Base-by-base conservation (phyloP, 2,329 filamentous ascomycete species). In the Phoma sp. region DNA sequence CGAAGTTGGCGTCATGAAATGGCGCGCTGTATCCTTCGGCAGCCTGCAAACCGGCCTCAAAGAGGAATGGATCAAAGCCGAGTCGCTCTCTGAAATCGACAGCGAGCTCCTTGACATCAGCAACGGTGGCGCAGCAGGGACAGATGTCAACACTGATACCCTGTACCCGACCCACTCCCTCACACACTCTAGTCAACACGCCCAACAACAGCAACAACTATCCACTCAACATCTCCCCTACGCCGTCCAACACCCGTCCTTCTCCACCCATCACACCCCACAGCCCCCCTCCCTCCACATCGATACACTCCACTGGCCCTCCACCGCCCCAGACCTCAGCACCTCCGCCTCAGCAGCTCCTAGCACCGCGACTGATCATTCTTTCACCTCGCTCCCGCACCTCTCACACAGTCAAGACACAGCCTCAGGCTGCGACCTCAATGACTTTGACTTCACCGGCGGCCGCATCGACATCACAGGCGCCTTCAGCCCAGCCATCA, bases 361-460 rank as follows among this genome's bases (percentile, higher is more conserved):
- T 4, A 57, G 53, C 36, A 57, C 54, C 32, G 59, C 65, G 11
- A 70, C 67, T 13, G 70, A 72, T 41, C 67, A 64, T 47, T 68
- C 66, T 1, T 67, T 67, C 13, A 62, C 65, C 25, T 64, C 63
- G 6, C 57, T 70, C 2, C 57, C 65, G 1, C 60, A 58, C 30
- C 53, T 67, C 2, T 50, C 62, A 1, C 61, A 68, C n/a, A 57
- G 49, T 11, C 64, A 67, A 37, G 69, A 64, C 41, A 54, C 59
- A 2, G 38, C 54, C 4, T 49, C 53, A 6, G 52, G 62, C 6
- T 64, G 54, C 22, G 57, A 70, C 25, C 60, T 70, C 18, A 76
- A 76, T 49, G 66, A 68, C 10, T 74, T 77, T 57, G 75, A 78
- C 58, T 78, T 79, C 65, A 64, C 59, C 18, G 70, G 66, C 44